Evolutionary conservation across 495 filamentous ascomycete species (phyloP).

Genomic region (Penicillium bovifimosum): DNA sequence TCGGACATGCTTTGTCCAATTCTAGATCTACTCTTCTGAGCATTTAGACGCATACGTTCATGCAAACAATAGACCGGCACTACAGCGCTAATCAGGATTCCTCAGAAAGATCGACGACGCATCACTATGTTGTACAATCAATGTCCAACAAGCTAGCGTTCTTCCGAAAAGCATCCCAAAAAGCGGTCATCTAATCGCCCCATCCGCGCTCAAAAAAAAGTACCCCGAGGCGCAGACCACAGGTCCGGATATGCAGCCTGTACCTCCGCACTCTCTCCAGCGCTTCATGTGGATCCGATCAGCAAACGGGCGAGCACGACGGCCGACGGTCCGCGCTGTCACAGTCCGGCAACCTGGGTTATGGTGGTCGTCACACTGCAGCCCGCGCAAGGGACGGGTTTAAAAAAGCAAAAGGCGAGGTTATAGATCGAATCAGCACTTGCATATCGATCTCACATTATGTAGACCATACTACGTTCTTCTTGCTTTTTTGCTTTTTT

Average conservation of each 20-base stretch:
- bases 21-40: not conserved
- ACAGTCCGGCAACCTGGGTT: not conserved
- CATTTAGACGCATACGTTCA: too few species aligned
- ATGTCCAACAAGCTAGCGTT: not conserved
- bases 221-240: not conserved
- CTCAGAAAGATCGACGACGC: slow-evolving; percentile 21
- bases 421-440: slow-evolving; percentile 10
- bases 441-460: slow-evolving; percentile 7
- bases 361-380: slow-evolving; percentile 6
- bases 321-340: slow-evolving; percentile 20
- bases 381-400: slow-evolving; percentile 17
- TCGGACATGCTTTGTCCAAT: not conserved
- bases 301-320: slow-evolving; percentile 19
- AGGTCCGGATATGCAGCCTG: slow-evolving; percentile 6
- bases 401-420: not conserved
- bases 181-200: not conserved
- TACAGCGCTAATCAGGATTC: too few species aligned
- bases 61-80: too few species aligned
- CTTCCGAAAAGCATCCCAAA: not conserved
- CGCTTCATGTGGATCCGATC: slow-evolving; percentile 13
- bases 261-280: not conserved
- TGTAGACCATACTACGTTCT: slow-evolving; percentile 1
- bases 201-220: not conserved
- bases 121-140: not conserved
- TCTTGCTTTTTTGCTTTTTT: not conserved